Conservation (phyloP, 169 alveolate species). For the Cryptosporidium andersoni region DNA sequence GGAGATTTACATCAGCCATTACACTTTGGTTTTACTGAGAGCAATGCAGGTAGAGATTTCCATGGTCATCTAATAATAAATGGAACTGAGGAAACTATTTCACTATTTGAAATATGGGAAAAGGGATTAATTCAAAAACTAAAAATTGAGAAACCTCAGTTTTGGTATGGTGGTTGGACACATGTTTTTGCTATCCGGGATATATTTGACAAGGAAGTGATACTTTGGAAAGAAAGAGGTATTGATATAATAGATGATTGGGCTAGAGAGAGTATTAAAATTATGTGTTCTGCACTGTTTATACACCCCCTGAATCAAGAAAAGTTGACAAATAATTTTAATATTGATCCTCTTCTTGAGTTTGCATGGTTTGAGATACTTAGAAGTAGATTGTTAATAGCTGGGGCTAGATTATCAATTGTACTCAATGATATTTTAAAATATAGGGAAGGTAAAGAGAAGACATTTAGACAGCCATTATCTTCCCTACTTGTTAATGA, state of each 20-base stretch:
- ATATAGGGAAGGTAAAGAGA: slow-evolving; percentile 52
- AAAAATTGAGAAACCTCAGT: slow-evolving; percentile 66
- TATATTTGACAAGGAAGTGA: slow-evolving; percentile 74
- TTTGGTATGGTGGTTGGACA: slow-evolving; percentile 89
- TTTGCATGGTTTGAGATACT: slow-evolving; percentile 77
- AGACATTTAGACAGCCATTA: slow-evolving; percentile 42
- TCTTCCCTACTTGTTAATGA: slow-evolving; percentile 35
- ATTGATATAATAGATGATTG: slow-evolving; percentile 80
- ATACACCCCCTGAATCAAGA: slow-evolving; percentile 70
- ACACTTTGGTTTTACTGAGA: slow-evolving; percentile 75
- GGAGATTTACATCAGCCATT: slow-evolving; percentile 85
- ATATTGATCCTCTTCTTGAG: slow-evolving; percentile 46
- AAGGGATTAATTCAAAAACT: slow-evolving; percentile 45
- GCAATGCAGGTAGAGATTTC: slow-evolving; percentile 71
- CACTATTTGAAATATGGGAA: slow-evolving; percentile 69
- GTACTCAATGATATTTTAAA: slow-evolving; percentile 79
- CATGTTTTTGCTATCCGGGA: slow-evolving; percentile 81
- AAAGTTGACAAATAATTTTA: slow-evolving; percentile 29
- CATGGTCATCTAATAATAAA: slow-evolving; percentile 34
- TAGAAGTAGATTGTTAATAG: slow-evolving; percentile 80
- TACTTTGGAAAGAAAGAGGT: slow-evolving; percentile 73
- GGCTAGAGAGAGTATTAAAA: slow-evolving; percentile 80
- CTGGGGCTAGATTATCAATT: slow-evolving; percentile 85
- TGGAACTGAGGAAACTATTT: slow-evolving; percentile 43
- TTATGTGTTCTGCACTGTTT: slow-evolving; percentile 75